phyloP scores from a whole-genome alignment of 495 filamentous ascomycete species.

The Penicillium coprophilum region DNA sequence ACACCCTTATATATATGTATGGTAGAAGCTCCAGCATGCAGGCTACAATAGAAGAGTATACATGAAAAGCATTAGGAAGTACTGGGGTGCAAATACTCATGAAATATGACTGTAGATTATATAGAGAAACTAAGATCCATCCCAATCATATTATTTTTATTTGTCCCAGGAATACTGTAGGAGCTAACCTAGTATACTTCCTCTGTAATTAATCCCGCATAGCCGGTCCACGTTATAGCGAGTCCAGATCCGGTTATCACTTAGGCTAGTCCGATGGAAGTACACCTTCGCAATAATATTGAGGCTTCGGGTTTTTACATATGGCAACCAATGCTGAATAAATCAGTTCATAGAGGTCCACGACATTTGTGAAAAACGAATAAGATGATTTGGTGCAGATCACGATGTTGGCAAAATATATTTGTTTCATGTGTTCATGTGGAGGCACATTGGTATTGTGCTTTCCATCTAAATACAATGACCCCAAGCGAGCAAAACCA shows the following conservation, averaged over 20 bases:
- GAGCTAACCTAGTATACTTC: not conserved
- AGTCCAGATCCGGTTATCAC: not conserved
- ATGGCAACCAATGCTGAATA: not conserved
- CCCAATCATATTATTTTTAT: not conserved
- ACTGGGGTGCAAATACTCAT: too few relatives aligned
- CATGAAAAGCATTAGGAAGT: too few relatives aligned
- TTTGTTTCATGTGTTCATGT: not conserved
- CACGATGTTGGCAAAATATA: not conserved
- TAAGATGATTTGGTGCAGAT: not conserved
- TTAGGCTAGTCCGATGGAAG: not conserved
- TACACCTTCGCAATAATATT: not conserved
- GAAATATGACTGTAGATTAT: too few relatives aligned
- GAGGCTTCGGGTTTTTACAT: not conserved
- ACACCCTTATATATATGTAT: too few relatives aligned
- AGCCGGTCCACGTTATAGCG: not conserved
- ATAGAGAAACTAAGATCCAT: not conserved
- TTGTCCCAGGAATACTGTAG: not conserved
- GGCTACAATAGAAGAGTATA: too few relatives aligned
- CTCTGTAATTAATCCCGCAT: not conserved
- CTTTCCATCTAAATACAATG: not conserved
- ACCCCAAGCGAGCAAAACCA: not conserved
- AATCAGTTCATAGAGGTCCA: not conserved
- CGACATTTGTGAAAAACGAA: not conserved
- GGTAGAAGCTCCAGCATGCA: too few relatives aligned
- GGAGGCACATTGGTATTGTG: not conserved